phyloP scores from a whole-genome alignment of 1,139 yeast species.

The Geotrichum citri-aurantii region DNA sequence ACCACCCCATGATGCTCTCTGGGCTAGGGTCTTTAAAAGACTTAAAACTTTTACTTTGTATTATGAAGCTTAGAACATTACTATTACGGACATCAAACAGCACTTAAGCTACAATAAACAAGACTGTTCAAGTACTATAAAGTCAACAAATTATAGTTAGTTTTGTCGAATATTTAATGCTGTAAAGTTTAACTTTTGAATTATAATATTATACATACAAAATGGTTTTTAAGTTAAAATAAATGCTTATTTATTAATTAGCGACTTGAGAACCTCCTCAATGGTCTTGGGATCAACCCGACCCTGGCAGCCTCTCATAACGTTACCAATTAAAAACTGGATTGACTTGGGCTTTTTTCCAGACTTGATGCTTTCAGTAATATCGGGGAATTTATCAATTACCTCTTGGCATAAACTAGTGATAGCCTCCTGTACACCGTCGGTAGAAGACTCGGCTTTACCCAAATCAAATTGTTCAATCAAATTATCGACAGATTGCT shows the following conservation, averaged over 20 bases:
- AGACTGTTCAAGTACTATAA: too few species aligned
- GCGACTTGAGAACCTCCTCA: slow-evolving; percentile 13
- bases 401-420: slow-evolving; percentile 49
- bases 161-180: too few species aligned
- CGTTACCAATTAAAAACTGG: slow-evolving; percentile 75
- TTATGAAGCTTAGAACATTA: too few species aligned
- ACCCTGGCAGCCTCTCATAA: slow-evolving; percentile 75
- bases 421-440: slow-evolving; percentile 43
- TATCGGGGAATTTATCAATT: slow-evolving; percentile 47
- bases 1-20: neutral
- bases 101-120: too few species aligned
- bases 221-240: neutral
- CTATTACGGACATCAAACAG: too few species aligned
- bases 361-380: slow-evolving; percentile 49
- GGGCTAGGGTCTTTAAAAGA: neutral
- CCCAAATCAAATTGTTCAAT: slow-evolving; percentile 53
- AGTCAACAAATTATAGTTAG: too few species aligned
- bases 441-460: slow-evolving; percentile 32
- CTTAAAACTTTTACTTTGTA: neutral
- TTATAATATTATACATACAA: neutral
- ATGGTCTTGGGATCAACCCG: slow-evolving; percentile 28
- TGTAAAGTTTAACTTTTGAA: too few species aligned
- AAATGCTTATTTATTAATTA: slow-evolving; percentile 5
- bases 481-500: slow-evolving; percentile 37
- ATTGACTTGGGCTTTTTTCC: slow-evolving; percentile 61